Evolutionary conservation across 2,329 filamentous ascomycete species (phyloP), one percentile per base, ranked within the genome.

Genomic region (Alternaria angustiovoidea): DNA sequence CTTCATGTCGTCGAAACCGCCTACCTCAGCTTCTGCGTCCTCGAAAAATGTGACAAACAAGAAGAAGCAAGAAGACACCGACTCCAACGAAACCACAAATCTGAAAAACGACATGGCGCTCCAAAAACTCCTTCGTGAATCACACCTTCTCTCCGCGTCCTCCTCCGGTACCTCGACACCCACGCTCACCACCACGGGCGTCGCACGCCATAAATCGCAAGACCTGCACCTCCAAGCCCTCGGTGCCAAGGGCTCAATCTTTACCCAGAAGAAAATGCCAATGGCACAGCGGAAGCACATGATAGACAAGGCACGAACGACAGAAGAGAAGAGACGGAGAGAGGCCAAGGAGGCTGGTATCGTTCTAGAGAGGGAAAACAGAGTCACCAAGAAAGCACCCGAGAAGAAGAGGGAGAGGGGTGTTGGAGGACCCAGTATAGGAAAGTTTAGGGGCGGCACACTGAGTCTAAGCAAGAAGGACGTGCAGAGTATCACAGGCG

Each of bases 261-360:
- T 90, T 67, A 84, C 85, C 57, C 94, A 96, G 79, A 86, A 89
- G 59, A 94, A 90, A 69, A 97, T 98, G 93, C 94, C 95, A 18
- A 91, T 96, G 85, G 81, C 88, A 42, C 90, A 94, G 74, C 87
- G 93, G 60, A 93, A 91, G 79, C 94, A 94, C n/a, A 97, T 98
- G 61, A 81, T 82, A 16, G 85, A 86, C 1, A 92, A 93, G 53
- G 86, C 87, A 22, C 82, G 77, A 2, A 79, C 83, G 28, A 87
- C 87, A 60, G 94, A 97, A 77, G 81, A 85, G 12, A 91, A 86
- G 81, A 82, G 94, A 52, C 84, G 94, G 38, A 84, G 83, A 41
- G 92, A 97, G 77, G 95, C 95, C 2, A 88, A 85, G 73, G 94
- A 98, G 83, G 96, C 94, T 70, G 95, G 94, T 6, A 89, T 98